Percentiles rank a stretch among this genome's conserved stretches.
Conservation (phyloP, 345 rosid genomes). For the Lepidium aucheri region DNA sequence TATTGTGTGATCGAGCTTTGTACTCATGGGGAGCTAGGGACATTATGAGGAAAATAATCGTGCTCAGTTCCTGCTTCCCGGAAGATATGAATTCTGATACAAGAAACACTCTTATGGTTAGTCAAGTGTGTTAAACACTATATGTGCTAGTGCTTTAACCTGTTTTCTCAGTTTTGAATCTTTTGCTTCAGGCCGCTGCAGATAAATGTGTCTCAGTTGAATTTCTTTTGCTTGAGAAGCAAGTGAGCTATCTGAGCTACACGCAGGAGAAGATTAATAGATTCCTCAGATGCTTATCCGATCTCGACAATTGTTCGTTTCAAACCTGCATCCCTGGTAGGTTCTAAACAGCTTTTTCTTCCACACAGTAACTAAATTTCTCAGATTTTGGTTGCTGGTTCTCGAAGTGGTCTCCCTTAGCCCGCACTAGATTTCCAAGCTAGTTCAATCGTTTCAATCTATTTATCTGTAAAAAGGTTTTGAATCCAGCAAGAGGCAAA, state of each 20-base stretch:
- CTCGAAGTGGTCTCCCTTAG: background rate
- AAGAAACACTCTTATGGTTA: constrained; percentile 55
- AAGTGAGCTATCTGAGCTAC: constrained; percentile 40
- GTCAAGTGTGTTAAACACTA: constrained; percentile 6
- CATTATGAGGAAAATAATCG: constrained; percentile 53
- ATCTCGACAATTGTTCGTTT: constrained; percentile 80
- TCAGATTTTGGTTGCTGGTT: background rate
- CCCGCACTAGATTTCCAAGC: background rate
- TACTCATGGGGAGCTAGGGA: constrained; percentile 77
- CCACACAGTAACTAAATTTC: background rate
- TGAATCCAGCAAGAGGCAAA: background rate
- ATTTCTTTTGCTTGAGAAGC: constrained; percentile 56
- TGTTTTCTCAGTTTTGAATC: background rate
- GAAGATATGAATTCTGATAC: constrained; percentile 31
- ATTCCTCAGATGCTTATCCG: constrained; percentile 51
- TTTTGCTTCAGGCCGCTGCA: constrained; percentile 57
- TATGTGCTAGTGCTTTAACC: background rate
- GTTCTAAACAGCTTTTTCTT: background rate
- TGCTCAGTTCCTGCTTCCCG: constrained; percentile 56
- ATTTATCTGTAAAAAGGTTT: background rate
- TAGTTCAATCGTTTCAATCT: background rate
- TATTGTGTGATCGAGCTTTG: constrained; percentile 55
- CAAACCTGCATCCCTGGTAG: constrained; percentile 55
- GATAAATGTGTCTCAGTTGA: constrained; percentile 72
- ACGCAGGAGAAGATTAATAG: constrained; percentile 41